These are phyloP conservation scores for Cotoneaster glaucophyllus DNA, from an alignment of 306 rosid genomes.

Conservation along the genomic window DNA sequence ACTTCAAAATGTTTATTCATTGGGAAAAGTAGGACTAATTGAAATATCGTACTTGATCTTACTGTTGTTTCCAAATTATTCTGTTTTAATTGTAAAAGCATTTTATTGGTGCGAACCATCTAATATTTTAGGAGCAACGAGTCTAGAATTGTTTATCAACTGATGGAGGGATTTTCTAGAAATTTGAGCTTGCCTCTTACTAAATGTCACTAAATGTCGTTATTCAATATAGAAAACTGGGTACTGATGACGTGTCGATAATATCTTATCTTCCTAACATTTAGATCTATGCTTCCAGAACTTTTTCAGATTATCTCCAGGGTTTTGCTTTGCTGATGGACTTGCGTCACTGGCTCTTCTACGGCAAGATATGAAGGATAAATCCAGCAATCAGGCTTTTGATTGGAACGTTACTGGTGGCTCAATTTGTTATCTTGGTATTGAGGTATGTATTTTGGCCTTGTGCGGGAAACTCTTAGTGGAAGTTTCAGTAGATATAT, in stretches of 20 bases:
- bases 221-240: not conserved
- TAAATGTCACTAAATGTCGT: not conserved
- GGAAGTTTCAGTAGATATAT: not conserved
- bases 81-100: not conserved
- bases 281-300: conserved; percentile 49
- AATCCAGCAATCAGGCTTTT: conserved; percentile 64
- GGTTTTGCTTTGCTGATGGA: conserved; percentile 98
- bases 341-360: conserved; percentile 95
- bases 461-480: not conserved
- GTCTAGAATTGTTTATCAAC: not conserved
- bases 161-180: not conserved
- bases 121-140: not conserved
- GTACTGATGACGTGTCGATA: not conserved
- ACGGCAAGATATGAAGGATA: conserved; percentile 92
- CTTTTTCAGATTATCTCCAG: conserved; percentile 91
- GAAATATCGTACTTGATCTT: not conserved
- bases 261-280: conserved; percentile 17
- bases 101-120: not conserved
- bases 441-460: conserved; percentile 48
- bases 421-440: conserved; percentile 80
- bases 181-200: not conserved
- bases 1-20: not conserved
- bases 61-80: not conserved
- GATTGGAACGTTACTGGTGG: conserved; percentile 98
- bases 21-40: not conserved